A percentile compares a stretch with the other conserved stretches of the same genome.
Conservation (phyloP, 768 basidiomycete genomes). For the Mrakia hoshinonis region DNA sequence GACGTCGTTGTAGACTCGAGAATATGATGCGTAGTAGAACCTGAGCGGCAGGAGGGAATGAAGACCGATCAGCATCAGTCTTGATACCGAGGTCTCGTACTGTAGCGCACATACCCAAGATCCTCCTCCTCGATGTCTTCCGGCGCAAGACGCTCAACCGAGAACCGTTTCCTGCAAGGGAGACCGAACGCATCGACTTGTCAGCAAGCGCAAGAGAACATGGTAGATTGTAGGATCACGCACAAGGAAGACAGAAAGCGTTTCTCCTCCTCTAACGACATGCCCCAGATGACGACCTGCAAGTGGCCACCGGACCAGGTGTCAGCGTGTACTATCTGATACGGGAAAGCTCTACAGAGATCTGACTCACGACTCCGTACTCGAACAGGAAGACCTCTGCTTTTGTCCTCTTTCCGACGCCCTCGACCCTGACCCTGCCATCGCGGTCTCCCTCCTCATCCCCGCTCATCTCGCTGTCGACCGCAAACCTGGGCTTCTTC, state of each 20-base stretch:
- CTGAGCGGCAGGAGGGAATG: conserved; percentile 49
- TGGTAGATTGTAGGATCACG: conserved; percentile 39
- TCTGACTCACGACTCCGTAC: conserved; percentile 58
- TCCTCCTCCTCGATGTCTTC: conserved; percentile 94
- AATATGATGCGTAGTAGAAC: conserved; percentile 94
- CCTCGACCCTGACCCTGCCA: conserved; percentile 36
- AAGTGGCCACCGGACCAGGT: too few species aligned
- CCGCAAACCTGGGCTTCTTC: conserved; percentile 31
- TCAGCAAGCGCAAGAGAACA: too few species aligned
- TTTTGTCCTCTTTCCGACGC: conserved; percentile 46
- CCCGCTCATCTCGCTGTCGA: conserved; percentile 30
- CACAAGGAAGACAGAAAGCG: conserved; percentile 83
- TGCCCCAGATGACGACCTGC: conserved; percentile 86
- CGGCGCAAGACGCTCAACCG: conserved; percentile 74
- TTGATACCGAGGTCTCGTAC: not conserved
- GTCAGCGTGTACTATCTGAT: not conserved
- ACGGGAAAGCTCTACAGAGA: too few species aligned
- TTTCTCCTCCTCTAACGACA: conserved; percentile 86
- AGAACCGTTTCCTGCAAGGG: conserved; percentile 71
- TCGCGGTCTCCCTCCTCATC: conserved; percentile 31
- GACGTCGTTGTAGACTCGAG: conserved; percentile 95
- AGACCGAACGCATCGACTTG: too few species aligned
- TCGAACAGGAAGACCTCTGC: conserved; percentile 89
- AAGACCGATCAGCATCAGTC: not conserved
- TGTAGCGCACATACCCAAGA: not conserved